Evolutionary conservation across 1,284 basidiomycete genomes (phyloP).

Genomic region (Cryptococcus sp.): DNA sequence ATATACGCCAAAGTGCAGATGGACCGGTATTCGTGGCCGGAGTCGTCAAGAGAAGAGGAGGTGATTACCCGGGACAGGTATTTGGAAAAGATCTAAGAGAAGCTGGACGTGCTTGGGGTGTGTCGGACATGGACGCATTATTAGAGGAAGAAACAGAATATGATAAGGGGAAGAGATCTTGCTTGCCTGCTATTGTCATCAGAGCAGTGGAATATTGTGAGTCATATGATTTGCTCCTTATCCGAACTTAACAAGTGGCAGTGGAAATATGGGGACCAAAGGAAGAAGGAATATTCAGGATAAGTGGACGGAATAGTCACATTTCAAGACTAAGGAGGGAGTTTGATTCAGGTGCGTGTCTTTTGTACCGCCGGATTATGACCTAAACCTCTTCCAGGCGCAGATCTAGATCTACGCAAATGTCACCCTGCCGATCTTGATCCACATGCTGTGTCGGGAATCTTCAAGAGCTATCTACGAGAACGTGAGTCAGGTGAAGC

Average conservation of each 20-base stretch:
- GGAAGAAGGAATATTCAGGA: slow-evolving; percentile 49
- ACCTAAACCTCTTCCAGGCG: slow-evolving; percentile 52
- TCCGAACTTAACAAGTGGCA: slow-evolving; percentile 13
- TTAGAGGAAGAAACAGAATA: slow-evolving; percentile 19
- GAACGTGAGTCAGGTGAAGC: slow-evolving; percentile 43
- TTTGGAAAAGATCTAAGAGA: slow-evolving; percentile 37
- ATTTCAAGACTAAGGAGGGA: slow-evolving; percentile 66
- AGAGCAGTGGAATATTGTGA: slow-evolving; percentile 45
- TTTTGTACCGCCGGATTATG: background rate
- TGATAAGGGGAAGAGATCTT: slow-evolving; percentile 26
- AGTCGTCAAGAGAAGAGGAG: slow-evolving; percentile 21
- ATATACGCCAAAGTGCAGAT: slow-evolving; percentile 4
- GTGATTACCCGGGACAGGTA: slow-evolving; percentile 20
- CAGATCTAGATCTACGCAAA: slow-evolving; percentile 72
- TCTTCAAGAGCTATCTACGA: slow-evolving; percentile 52
- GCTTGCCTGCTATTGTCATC: slow-evolving; percentile 44
- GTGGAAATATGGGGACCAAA: slow-evolving; percentile 46
- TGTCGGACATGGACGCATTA: slow-evolving; percentile 14
- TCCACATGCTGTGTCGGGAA: slow-evolving; percentile 83
- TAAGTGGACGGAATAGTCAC: slow-evolving; percentile 54
- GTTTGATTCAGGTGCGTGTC: slow-evolving; percentile 65
- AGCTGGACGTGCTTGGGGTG: slow-evolving; percentile 30
- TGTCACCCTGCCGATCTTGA: slow-evolving; percentile 77
- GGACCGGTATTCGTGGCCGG: slow-evolving; percentile 22
- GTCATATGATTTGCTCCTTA: slow-evolving; percentile 5